Conservation (phyloP, 352 stramenopile species). For the Phytophthora pinifolia region DNA sequence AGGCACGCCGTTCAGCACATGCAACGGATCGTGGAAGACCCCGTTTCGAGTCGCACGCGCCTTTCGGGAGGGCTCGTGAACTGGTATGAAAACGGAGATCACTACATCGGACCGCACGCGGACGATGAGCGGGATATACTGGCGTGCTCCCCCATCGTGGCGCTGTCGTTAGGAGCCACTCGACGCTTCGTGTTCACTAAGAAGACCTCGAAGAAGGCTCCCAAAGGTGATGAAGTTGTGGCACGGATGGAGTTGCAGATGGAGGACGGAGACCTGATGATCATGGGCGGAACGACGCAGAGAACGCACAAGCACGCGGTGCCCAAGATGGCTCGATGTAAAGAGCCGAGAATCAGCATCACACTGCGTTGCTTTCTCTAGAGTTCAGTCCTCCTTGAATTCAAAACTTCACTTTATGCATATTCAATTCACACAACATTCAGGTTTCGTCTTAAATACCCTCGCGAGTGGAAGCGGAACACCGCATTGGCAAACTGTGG, state of each 20-base stretch:
- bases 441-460: slow-evolving; percentile 2
- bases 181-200: slow-evolving; percentile 71
- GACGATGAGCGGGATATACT: slow-evolving; percentile 70
- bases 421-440: slow-evolving; percentile 16
- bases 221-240: slow-evolving; percentile 13
- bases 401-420: slow-evolving; percentile 12
- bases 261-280: slow-evolving; percentile 67
- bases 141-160: slow-evolving; percentile 52
- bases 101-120: slow-evolving; percentile 81
- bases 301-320: slow-evolving; percentile 79
- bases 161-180: slow-evolving; percentile 67
- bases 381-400: slow-evolving; percentile 1
- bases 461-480: slow-evolving; percentile 39
- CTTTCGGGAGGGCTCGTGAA: slow-evolving; percentile 71
- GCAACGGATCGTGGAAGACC: slow-evolving; percentile 44
- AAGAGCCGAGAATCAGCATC: slow-evolving; percentile 43
- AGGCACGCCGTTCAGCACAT: slow-evolving; percentile 46
- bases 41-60: slow-evolving; percentile 17
- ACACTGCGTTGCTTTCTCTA: slow-evolving; percentile 55
- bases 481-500: slow-evolving; percentile 38
- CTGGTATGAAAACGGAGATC: slow-evolving; percentile 81
- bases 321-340: slow-evolving; percentile 64
- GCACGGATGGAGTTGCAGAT: slow-evolving; percentile 51
- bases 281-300: slow-evolving; percentile 84
- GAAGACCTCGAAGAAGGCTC: slow-evolving; percentile 23